Base-by-base conservation (phyloP, 345 rosid genomes). In the Citrus inodora region DNA sequence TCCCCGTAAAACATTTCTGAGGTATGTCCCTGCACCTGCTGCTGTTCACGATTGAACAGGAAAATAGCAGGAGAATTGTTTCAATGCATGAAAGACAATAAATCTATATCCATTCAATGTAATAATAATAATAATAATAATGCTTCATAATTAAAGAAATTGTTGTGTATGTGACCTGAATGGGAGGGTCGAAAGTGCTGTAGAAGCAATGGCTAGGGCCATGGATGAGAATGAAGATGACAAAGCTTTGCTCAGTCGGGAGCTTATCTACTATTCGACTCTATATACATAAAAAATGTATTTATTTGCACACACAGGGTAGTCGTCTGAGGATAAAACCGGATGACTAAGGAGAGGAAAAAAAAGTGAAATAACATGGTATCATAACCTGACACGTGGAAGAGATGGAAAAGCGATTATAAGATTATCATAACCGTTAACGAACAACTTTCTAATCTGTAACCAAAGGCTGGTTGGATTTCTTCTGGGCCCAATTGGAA, bases 161-260 rank as follows among this genome's bases (percentile, higher is more conserved):
- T 13, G 48, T 3, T 46, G 51, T 46, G 16, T 3, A 46, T 46
- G 17, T 46, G 17, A 84, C 89, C 87, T 84, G 68, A 46, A 24
- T 2, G 79, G 82, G 61, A 84, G 46, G 67, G 73, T 59, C 22
- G 85, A 70, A 21, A 84, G 78, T 70, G 87, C 74, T 69, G 86
- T 48, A 55, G 86, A 84, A 38, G 80, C 82, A 66, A 81, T 62
- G 78, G 82, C 53, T 21, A 88, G 76, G 42, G 87, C 87, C 91
- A 88, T 46, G 83, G 76, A 66, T 64, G 82, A 58, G 40, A 62
- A 74, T 51, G 19, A 30, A 25, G 55, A 74, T 2, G 69, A 7
- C 69, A 37, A 55, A 62, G 42, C 74, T 27, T 11, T 61, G 16
- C 40, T 6, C 13, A 42, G 17, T 6, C 48, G 10, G 6, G 5